Base-by-base conservation (phyloP, 306 rosid genomes). In the Sindora glabra region DNA sequence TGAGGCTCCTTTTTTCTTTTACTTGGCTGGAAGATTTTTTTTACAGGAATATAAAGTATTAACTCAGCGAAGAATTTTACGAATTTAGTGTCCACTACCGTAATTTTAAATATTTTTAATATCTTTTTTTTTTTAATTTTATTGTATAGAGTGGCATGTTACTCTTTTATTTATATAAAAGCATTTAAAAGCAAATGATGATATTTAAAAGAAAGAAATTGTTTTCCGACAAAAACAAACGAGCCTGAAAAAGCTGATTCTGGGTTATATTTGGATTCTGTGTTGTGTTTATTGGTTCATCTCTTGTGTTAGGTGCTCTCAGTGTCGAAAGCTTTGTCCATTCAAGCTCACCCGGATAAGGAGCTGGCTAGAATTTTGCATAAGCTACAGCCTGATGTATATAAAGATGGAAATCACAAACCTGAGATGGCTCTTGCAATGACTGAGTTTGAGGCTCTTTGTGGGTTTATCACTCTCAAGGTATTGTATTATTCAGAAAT, bases 271-370 rank as follows among this genome's bases (percentile, higher is more conserved):
- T 25, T 14, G 42, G 34, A 38, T 53, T 69, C 8, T 68, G 25
- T 62, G 58, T 1, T 68, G 25, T 62, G 58, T 1, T 56, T 27
- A 32, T 64, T 24, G 21, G 9, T 61, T 59, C n/a, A n/a, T n/a
- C 45, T 60, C 50, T 34, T 36, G 38, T 15, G 11, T 55, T 48
- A 92, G 99, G 94, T 92, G 38, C 85, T 92, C 8, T 92, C 99
- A 22, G 95, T 92, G 66, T 81, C 68, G 11, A 92, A 92, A 55
- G 90, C 94, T 29, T 80, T 89, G 79, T 92, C 99, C 8, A 92
- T 92, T 18, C 99, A 92, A 78, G 99, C 99, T 36, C 99, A 92
- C 63, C 99, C 99, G 0, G 94, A 92, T 56, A 92, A 86, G 84
- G 90, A 89, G 8, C 65, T 86, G 79, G 99, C 99, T 4, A 82